Evolutionary conservation across 2,329 filamentous ascomycete genomes (phyloP), one percentile per base, ranked within the genome.

Genomic region (Neofusicoccum sp.): DNA sequence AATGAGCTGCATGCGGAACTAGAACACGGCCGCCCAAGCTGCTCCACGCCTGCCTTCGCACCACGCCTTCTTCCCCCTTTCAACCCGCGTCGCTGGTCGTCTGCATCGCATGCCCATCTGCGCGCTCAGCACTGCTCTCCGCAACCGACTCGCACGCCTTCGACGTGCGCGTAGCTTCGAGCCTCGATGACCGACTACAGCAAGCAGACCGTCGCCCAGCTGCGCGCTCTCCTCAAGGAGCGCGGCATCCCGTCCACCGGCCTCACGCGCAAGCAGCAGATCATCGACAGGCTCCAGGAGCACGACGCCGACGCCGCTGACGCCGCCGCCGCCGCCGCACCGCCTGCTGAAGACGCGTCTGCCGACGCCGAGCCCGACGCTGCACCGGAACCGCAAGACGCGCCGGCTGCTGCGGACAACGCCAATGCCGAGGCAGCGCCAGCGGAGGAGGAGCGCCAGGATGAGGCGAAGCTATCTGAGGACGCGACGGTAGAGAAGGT

Each of bases 201-300:
- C 68, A 78, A 77, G 64, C 73, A 78, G 48, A 82, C 80, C 29
- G 80, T 83, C 66, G 74, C 76, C 61, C 77, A 81, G 66, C 73
- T 83, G 56, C 77, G 78, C 66, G 73, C 78, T 63, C 61, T 81
- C 59, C 71, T 82, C 52, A 82, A 82, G 63, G 78, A 81, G 41
- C 76, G 79, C 56, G 74, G 74, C 49, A 81, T 83, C 62, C 71
- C 80, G 1, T 73, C 74, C 29, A 79, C 79, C 0, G 79, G 80
- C 29, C 70, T 83, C 34, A 79, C 79, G 56, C 73, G 79, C 52
- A 83, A 83, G 69, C 77, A 78, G 64, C 77, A 82, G 64, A 79
- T 80, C 52, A 73, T 83, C 37, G 80, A 82, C 64, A 79, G 77
- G 66, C 71, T 83, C 7, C 70, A 77, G 61, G 75, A 69, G 37